These are phyloP conservation scores for Wickerhamomyces subpelliculosus DNA, from an alignment of 805 yeast genomes.

Conservation along the genomic window DNA sequence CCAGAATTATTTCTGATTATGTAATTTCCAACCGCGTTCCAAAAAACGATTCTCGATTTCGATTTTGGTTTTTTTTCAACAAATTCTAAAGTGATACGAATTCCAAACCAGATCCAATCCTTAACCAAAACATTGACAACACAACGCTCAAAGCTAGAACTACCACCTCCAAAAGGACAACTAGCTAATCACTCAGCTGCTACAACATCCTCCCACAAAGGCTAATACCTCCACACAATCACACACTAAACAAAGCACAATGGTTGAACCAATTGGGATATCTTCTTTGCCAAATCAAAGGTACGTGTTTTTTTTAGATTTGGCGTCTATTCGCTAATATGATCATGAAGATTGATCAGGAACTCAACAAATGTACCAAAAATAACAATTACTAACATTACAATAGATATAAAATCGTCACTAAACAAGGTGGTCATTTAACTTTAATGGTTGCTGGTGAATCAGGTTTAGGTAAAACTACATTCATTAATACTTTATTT, in stretches of 20 bases:
- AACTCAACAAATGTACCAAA: no score
- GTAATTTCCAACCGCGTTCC: neutral
- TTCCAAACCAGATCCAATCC: neutral
- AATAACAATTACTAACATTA: constrained; percentile 5
- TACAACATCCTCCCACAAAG: no score
- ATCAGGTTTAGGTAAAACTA: constrained; percentile 88
- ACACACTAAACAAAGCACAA: neutral
- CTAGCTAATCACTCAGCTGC: no score
- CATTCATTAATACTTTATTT: constrained; percentile 80
- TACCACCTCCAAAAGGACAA: no score
- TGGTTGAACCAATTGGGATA: constrained; percentile 24
- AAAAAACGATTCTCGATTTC: neutral
- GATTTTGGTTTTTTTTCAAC: neutral
- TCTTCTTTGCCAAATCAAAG: constrained; percentile 24
- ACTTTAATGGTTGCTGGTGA: constrained; percentile 88
- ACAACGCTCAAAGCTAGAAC: no score
- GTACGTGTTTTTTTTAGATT: constrained; percentile 14
- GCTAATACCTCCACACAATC: no score
- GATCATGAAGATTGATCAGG: no score
- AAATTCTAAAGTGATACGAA: constrained; percentile 1
- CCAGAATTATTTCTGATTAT: no score
- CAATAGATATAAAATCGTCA: constrained; percentile 60
- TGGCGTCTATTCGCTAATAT: no score
- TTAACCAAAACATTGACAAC: no score
- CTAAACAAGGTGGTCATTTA: constrained; percentile 69